Evolutionary conservation across 2,329 filamentous ascomycete species (phyloP).

Genomic region (Scedosporium aurantiacum): DNA sequence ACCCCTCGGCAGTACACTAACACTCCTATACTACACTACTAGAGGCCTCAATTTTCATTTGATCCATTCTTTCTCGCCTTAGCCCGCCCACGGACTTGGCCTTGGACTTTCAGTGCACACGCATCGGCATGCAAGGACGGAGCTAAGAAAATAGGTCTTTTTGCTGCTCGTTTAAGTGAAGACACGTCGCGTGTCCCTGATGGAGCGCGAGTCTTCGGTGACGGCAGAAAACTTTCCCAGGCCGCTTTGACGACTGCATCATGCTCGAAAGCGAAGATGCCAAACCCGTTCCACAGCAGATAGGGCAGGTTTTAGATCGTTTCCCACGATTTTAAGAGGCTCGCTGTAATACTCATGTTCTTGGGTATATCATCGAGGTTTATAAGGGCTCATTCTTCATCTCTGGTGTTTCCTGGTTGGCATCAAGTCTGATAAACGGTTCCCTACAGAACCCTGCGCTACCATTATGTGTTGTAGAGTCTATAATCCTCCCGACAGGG

Average conservation of each 20-base stretch:
- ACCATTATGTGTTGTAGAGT: neutral
- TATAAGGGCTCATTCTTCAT: too few relatives aligned
- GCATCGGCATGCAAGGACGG: neutral
- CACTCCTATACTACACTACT: too few relatives aligned
- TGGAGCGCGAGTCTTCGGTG: neutral
- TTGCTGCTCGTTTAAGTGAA: neutral
- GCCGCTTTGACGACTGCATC: too few relatives aligned
- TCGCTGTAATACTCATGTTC: too few relatives aligned
- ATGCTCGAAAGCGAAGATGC: too few relatives aligned
- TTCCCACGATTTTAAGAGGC: too few relatives aligned
- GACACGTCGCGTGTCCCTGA: neutral
- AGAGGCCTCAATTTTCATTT: too few relatives aligned
- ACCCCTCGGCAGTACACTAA: too few relatives aligned
- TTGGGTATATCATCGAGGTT: too few relatives aligned
- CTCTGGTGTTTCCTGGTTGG: neutral
- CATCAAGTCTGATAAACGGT: neutral
- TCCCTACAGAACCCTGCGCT: neutral
- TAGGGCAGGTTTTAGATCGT: too few relatives aligned
- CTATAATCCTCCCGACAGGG: neutral
- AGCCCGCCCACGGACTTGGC: neutral
- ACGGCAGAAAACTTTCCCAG: neutral
- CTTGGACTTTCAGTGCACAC: neutral
- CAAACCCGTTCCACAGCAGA: too few relatives aligned
- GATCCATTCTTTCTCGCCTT: neutral
- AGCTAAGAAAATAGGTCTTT: neutral